Conservation (phyloP, 768 basidiomycete genomes). For the Dioszegia crocea region DNA sequence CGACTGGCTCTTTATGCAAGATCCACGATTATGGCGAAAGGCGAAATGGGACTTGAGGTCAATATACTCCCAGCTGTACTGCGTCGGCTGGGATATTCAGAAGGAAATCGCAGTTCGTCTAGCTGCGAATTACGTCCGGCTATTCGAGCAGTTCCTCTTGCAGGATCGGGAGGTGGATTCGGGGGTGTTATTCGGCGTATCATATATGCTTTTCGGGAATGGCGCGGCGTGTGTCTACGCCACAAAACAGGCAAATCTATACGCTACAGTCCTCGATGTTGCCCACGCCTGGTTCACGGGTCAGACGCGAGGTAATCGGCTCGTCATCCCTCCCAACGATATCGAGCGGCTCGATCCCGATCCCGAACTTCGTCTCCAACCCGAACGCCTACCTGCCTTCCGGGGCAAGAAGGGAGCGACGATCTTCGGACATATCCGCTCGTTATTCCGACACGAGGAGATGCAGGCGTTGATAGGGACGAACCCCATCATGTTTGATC, state of each 20-base stretch:
- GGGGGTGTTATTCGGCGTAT: constrained; percentile 85
- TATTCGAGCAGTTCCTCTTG: constrained; percentile 86
- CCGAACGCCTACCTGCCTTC: constrained; percentile 61
- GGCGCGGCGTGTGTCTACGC: constrained; percentile 78
- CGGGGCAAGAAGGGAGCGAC: constrained; percentile 94
- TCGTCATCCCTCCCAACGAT: constrained; percentile 56
- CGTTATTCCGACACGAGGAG: constrained; percentile 60
- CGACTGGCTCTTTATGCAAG: constrained; percentile 41
- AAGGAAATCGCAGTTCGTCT: constrained; percentile 72
- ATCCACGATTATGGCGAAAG: constrained; percentile 48
- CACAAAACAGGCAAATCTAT: constrained; percentile 66
- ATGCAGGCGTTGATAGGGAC: constrained; percentile 75
- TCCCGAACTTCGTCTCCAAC: background rate
- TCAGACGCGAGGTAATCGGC: constrained; percentile 56
- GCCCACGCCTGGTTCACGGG: constrained; percentile 91
- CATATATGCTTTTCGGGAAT: constrained; percentile 76
- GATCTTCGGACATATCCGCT: constrained; percentile 66
- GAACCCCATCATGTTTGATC: constrained; percentile 62
- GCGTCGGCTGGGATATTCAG: constrained; percentile 58
- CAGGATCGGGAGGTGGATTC: constrained; percentile 92
- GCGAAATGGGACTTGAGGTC: constrained; percentile 42
- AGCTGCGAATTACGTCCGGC: constrained; percentile 73
- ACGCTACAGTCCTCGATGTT: constrained; percentile 71
- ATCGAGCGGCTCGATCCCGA: constrained; percentile 33
- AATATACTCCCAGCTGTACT: constrained; percentile 33